Conservation (phyloP, 1,284 basidiomycete species). For the Heterobasidion annosum region DNA sequence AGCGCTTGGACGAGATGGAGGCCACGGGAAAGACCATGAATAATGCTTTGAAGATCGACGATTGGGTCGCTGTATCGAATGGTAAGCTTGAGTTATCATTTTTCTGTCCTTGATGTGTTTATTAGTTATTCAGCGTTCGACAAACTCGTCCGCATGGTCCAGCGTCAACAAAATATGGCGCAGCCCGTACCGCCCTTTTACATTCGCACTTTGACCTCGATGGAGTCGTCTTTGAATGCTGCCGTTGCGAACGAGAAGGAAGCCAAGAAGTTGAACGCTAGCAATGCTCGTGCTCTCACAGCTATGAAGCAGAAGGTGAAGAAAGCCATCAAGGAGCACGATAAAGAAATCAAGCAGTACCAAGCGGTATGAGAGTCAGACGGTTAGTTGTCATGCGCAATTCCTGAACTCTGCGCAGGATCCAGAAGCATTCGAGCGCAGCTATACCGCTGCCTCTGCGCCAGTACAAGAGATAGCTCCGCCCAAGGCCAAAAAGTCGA, state of each 20-base stretch:
- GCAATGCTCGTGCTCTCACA: slow-evolving; percentile 90
- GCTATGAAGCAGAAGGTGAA: slow-evolving; percentile 97
- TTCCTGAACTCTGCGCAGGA: slow-evolving; percentile 43
- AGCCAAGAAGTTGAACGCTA: slow-evolving; percentile 92
- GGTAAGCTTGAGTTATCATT: slow-evolving; percentile 39
- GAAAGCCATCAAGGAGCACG: slow-evolving; percentile 87
- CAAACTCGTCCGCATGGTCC: slow-evolving; percentile 86
- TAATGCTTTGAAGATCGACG: slow-evolving; percentile 92
- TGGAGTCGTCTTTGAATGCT: slow-evolving; percentile 72
- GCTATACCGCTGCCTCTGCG: slow-evolving; percentile 48
- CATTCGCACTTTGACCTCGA: slow-evolving; percentile 67
- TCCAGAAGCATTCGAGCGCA: slow-evolving; percentile 80
- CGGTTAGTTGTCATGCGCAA: neutral
- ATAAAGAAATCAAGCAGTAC: slow-evolving; percentile 73
- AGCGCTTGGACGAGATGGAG: slow-evolving; percentile 85
- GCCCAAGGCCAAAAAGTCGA: slow-evolving; percentile 34
- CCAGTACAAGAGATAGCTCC: slow-evolving; percentile 36
- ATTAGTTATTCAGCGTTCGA: slow-evolving; percentile 76
- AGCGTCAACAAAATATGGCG: slow-evolving; percentile 79
- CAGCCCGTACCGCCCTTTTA: slow-evolving; percentile 88
- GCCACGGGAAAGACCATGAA: slow-evolving; percentile 85
- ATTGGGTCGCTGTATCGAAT: slow-evolving; percentile 90
- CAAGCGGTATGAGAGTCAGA: slow-evolving; percentile 51
- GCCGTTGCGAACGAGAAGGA: slow-evolving; percentile 85
- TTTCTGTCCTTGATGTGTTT: slow-evolving; percentile 3